These are phyloP conservation scores for Eimeria tenella DNA, from an alignment of 169 alveolate genomes.

Conservation along the genomic window DNA sequence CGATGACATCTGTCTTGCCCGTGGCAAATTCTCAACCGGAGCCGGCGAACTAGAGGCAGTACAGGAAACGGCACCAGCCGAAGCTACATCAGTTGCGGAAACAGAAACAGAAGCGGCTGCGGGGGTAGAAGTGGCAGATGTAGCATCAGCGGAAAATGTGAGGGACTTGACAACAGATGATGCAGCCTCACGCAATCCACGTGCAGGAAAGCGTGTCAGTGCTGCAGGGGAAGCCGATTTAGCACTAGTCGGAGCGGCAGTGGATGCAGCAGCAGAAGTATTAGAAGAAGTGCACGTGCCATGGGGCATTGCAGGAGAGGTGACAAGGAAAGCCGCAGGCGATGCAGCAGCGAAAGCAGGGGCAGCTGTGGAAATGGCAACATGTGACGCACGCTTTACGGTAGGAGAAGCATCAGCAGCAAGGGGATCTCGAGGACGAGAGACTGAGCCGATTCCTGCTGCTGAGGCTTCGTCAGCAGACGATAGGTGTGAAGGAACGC, in stretches of 20 bases:
- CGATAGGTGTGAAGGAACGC: neutral
- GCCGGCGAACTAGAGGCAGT: constrained; percentile 17
- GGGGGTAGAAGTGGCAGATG: neutral
- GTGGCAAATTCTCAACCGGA: neutral
- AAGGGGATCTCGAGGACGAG: neutral
- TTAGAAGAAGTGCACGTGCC: neutral
- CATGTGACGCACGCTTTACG: neutral
- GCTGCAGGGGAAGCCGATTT: neutral
- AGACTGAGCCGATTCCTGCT: neutral
- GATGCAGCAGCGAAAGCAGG: neutral
- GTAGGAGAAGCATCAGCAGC: neutral
- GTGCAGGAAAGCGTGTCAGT: neutral
- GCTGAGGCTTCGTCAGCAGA: neutral
- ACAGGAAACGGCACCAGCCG: neutral
- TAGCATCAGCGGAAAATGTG: neutral
- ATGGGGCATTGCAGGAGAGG: neutral
- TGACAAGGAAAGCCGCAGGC: neutral
- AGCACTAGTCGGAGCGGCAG: neutral
- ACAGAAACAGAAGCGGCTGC: neutral
- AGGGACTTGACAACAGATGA: neutral
- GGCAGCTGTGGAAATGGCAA: neutral
- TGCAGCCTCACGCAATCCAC: neutral
- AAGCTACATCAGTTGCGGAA: neutral
- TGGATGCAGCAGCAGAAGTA: neutral
- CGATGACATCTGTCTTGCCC: neutral